A percentile compares a stretch with the other conserved stretches of the same genome.
Evolutionary conservation across 495 filamentous ascomycete genomes (phyloP).

Genomic region (Niebla homalea): DNA sequence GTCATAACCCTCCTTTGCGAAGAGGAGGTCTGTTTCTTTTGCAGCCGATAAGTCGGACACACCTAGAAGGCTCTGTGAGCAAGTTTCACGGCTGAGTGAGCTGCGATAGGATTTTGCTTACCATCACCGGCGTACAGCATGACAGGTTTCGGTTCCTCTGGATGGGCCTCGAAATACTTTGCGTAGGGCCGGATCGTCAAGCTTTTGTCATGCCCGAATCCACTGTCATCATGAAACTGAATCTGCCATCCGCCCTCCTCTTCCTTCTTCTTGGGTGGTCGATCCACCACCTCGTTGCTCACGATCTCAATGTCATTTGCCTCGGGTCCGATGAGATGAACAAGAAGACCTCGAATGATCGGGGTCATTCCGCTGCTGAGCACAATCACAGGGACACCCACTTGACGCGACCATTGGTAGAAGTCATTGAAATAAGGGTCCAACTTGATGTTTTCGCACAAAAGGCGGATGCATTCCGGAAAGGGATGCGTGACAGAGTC

Average conservation of each 20-base stretch:
- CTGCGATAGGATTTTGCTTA: background rate
- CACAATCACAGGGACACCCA: conserved; percentile 85
- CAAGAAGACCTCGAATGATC: conserved; percentile 71
- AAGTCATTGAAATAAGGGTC: conserved; percentile 79
- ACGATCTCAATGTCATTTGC: conserved; percentile 69
- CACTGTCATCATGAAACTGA: conserved; percentile 73
- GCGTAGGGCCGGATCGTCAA: conserved; percentile 75
- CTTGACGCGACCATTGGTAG: conserved; percentile 61
- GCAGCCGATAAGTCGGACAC: conserved; percentile 83
- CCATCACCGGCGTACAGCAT: conserved; percentile 88
- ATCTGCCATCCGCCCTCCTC: conserved; percentile 75
- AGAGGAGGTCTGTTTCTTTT: conserved; percentile 74
- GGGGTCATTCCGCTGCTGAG: conserved; percentile 85
- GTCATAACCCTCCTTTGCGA: conserved; percentile 82
- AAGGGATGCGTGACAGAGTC: conserved; percentile 62
- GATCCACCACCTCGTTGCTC: conserved; percentile 61
- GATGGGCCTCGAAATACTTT: conserved; percentile 35
- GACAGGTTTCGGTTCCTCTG: conserved; percentile 50
- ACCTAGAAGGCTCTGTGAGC: background rate
- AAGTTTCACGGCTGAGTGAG: background rate
- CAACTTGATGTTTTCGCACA: conserved; percentile 72
- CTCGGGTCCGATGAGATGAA: conserved; percentile 60
- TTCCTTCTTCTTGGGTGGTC: conserved; percentile 59
- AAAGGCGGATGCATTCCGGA: conserved; percentile 58
- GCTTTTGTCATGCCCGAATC: conserved; percentile 89